Evolutionary conservation across 345 rosid genomes (phyloP).

Genomic region (Schrenkiella parvula): DNA sequence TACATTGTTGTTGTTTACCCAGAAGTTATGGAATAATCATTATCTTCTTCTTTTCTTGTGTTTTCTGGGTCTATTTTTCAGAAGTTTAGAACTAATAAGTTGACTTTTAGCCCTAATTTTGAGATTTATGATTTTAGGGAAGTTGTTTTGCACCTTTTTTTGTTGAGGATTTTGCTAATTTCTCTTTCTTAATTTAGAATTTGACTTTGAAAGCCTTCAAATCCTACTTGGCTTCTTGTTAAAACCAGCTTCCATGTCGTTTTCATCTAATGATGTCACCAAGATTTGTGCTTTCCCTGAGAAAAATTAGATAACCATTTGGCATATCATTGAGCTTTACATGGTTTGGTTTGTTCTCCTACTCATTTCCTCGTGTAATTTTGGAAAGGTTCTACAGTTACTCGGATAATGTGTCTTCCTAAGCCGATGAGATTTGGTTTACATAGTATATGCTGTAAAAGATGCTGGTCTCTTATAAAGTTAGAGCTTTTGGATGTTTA

Average conservation of each 20-base stretch:
- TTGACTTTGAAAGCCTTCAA: constrained; percentile 1
- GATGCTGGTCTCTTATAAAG: neutral
- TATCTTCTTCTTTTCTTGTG: neutral
- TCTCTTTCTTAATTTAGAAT: neutral
- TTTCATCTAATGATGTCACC: neutral
- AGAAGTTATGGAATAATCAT: neutral
- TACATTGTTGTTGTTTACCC: neutral
- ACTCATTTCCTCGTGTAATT: neutral
- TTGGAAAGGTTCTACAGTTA: neutral
- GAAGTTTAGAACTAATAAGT: constrained; percentile 4
- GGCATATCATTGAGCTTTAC: neutral
- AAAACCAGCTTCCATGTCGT: neutral
- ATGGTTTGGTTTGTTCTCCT: neutral
- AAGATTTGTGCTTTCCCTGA: constrained; percentile 3
- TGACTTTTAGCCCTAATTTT: constrained; percentile 24
- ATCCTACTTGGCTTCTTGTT: neutral
- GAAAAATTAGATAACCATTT: neutral
- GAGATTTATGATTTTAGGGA: neutral
- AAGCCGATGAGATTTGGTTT: neutral
- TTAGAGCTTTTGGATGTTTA: neutral
- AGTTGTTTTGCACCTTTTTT: neutral
- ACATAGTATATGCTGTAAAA: neutral
- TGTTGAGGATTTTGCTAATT: neutral
- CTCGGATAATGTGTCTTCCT: neutral
- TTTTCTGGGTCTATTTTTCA: constrained; percentile 3